These are phyloP conservation scores for Alternaria atra DNA, from an alignment of 2,329 filamentous ascomycete species.

Conservation along the genomic window DNA sequence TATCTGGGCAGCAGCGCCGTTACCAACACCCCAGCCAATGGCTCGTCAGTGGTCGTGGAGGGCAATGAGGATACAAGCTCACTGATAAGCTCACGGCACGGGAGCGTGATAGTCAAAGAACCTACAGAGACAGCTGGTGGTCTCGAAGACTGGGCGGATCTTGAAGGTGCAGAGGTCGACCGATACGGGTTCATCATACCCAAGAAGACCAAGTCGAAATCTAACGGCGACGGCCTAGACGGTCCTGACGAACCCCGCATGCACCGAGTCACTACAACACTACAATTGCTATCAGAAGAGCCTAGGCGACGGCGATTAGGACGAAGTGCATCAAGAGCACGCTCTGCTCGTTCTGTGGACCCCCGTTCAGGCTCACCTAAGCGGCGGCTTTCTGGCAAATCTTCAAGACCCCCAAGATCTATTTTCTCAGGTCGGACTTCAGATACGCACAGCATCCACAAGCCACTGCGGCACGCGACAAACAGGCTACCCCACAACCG, in stretches of 20 bases:
- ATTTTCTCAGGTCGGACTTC: slow-evolving; percentile 51
- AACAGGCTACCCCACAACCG: slow-evolving; percentile 64
- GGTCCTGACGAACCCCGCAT: slow-evolving; percentile 52
- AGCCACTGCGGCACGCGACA: slow-evolving; percentile 60
- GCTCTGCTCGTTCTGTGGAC: slow-evolving; percentile 55
- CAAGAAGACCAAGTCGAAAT: slow-evolving; percentile 48
- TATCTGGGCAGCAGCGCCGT: slow-evolving; percentile 36
- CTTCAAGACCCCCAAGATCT: slow-evolving; percentile 54
- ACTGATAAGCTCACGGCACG: slow-evolving; percentile 39
- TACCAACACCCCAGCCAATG: slow-evolving; percentile 33
- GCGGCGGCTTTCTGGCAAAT: slow-evolving; percentile 53
- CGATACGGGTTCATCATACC: slow-evolving; percentile 71
- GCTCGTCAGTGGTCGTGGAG: slow-evolving; percentile 42
- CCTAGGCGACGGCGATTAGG: slow-evolving; percentile 64
- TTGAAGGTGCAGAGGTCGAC: slow-evolving; percentile 67
- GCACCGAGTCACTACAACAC: slow-evolving; percentile 67
- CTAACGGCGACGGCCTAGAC: slow-evolving; percentile 35
- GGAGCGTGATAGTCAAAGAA: slow-evolving; percentile 57
- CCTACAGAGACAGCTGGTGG: slow-evolving; percentile 68
- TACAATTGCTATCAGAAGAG: slow-evolving; percentile 65
- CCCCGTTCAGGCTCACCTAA: slow-evolving; percentile 52
- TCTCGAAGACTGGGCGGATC: slow-evolving; percentile 71
- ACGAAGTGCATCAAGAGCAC: slow-evolving; percentile 58
- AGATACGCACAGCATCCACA: slow-evolving; percentile 52
- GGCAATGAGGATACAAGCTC: slow-evolving; percentile 41